Evolutionary conservation across 257 asterid genomes (phyloP).

Genomic region (Plectranthus barbatus): DNA sequence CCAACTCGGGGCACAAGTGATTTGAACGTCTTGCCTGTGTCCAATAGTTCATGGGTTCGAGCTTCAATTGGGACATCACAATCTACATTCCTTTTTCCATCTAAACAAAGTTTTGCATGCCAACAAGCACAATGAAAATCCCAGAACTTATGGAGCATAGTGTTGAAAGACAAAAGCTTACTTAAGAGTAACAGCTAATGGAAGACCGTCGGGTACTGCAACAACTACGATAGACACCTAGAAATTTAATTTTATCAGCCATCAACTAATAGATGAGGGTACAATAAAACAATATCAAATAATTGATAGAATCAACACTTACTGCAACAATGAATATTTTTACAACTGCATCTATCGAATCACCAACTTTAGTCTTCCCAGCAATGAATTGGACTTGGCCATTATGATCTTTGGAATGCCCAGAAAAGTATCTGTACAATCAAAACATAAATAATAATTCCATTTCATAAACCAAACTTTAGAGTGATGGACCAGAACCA

Average conservation of each 20-base stretch:
- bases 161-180: slow-evolving; percentile 26
- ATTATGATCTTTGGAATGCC: slow-evolving; percentile 53
- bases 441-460: slow-evolving; percentile 1
- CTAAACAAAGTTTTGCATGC: background rate
- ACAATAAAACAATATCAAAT: background rate
- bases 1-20: no score
- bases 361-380: slow-evolving; percentile 62
- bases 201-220: slow-evolving; percentile 98
- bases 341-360: slow-evolving; percentile 63
- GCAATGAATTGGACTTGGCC: slow-evolving; percentile 48
- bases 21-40: no score
- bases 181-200: slow-evolving; percentile 94
- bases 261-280: slow-evolving; percentile 9
- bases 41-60: no score
- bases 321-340: slow-evolving; percentile 90
- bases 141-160: background rate
- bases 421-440: slow-evolving; percentile 59
- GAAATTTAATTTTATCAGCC: slow-evolving; percentile 8
- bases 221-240: slow-evolving; percentile 93
- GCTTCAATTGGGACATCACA: no score
- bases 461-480: background rate
- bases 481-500: background rate
- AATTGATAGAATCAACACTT: slow-evolving; percentile 24
- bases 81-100: background rate
- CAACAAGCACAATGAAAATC: no score